Evolutionary conservation across 1,139 yeast genomes (phyloP).

Genomic region (Maudiozyma humilis): DNA sequence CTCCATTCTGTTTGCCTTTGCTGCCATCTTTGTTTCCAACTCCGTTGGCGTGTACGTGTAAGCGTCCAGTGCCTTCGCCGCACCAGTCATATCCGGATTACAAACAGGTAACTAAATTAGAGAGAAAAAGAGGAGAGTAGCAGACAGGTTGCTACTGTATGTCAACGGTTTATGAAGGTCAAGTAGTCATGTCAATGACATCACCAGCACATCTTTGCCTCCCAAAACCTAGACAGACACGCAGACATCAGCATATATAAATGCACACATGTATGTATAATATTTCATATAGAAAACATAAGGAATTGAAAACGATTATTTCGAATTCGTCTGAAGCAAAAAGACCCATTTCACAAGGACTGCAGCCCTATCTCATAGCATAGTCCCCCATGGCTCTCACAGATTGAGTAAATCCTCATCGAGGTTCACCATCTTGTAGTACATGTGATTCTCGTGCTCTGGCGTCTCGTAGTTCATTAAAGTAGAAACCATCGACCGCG

Average conservation of each 20-base stretch:
- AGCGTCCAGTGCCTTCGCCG: background rate
- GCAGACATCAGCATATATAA: background rate
- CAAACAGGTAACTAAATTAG: background rate
- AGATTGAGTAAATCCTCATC: conserved; percentile 29
- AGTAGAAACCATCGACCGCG: conserved; percentile 27
- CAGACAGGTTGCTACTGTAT: too few species aligned
- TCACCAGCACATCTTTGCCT: background rate
- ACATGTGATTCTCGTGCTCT: conserved; percentile 7
- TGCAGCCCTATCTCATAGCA: too few species aligned
- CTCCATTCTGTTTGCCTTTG: conserved; percentile 24
- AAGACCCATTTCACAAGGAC: too few species aligned
- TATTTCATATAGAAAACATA: background rate
- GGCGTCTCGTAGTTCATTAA: conserved; percentile 9
- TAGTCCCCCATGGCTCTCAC: too few species aligned
- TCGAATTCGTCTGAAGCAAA: too few species aligned
- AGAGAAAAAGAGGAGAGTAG: background rate
- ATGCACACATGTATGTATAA: background rate
- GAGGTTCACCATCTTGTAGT: conserved; percentile 25
- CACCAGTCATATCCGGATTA: background rate
- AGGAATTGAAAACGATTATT: too few species aligned
- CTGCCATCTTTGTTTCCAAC: conserved; percentile 24
- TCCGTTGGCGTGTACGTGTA: conserved; percentile 30
- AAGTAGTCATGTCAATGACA: background rate
- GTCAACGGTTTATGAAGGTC: too few species aligned
- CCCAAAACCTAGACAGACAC: background rate